Evolutionary conservation across 768 basidiomycete species (phyloP), one percentile per base, ranked within the genome.

Genomic region (Tephrocybe sp.): DNA sequence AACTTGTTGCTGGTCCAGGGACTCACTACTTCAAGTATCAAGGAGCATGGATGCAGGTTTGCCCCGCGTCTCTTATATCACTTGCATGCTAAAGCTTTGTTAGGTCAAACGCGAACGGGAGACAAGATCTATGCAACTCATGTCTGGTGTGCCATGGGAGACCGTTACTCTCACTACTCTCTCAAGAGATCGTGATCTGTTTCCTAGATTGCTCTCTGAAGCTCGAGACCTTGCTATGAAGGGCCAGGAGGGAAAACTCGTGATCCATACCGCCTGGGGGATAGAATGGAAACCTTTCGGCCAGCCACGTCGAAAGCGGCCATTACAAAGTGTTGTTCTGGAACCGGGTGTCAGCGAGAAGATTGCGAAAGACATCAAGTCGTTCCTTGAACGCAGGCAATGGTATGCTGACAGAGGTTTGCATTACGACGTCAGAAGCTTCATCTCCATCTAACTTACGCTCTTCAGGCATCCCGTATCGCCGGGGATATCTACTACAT

Each of bases 401-500:
- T 99, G 97, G 97, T 99, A 99, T 68, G 92, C 91, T 28, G 92
- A 98, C 64, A 77, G 97, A 82, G 97, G 96, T 87, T 57, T 58
- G 83, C 63, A 20, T 11, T 8, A 38, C 5, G 6, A 44, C 20
- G 24, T 21, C 30, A 18, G 42, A 9, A 5, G 36, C 21, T 54
- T 47, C 45, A 44, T 33, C 36, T 39, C 17, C 26, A 47, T 48
- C 39, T 28, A 44, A 33, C 50, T 37, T 54, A 49, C 39, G 21
- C 28, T n/a, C 44, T 54, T 28, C 53, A 98, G 95, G 96, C 15
- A 97, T 99, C 53, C 97, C 97, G 0, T 99, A 98, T 65, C 85
- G 97, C 20, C 81, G 97, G 55, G 97, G 97, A 33, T 98, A 98
- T 68, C 80, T 99, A 9, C 72, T 99, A 14, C 83, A 98, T 62